These are phyloP conservation scores for Diphasiastrum complanatum DNA, from an alignment of 83 land plant species.

Conservation along the genomic window DNA sequence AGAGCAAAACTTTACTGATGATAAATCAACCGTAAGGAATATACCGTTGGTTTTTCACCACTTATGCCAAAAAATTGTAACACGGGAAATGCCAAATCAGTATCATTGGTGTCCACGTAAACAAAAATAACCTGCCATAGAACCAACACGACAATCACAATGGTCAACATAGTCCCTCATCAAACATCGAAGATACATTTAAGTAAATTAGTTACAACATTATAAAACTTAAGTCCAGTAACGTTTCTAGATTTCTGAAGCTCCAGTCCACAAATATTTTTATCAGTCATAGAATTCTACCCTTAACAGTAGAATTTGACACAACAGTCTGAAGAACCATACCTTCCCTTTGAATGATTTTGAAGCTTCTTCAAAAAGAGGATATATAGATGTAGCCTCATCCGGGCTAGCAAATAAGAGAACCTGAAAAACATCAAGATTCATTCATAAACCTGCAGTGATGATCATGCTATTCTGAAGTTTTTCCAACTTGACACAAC, in stretches of 20 bases:
- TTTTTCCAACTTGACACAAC: no score
- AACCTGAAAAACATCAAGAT: slow-evolving; percentile 39
- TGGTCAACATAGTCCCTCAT: no score
- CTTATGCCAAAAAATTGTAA: slow-evolving; percentile 69
- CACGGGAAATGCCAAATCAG: slow-evolving; percentile 61
- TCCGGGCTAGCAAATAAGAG: slow-evolving; percentile 59
- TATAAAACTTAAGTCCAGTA: no score
- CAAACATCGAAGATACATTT: no score
- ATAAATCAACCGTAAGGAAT: background rate
- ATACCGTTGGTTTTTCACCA: slow-evolving; percentile 56
- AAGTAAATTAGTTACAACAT: no score
- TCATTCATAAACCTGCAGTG: background rate
- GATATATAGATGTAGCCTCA: slow-evolving; percentile 35
- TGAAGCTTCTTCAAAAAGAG: slow-evolving; percentile 65
- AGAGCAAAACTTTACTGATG: no score
- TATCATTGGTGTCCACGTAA: slow-evolving; percentile 54
- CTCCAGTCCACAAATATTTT: no score
- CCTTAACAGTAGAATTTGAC: background rate
- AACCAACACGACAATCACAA: background rate
- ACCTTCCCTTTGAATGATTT: slow-evolving; percentile 84
- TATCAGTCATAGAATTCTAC: background rate
- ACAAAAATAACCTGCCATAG: slow-evolving; percentile 64
- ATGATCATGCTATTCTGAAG: background rate
- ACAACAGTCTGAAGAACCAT: background rate
- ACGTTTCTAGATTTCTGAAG: no score